Evolutionary conservation across 176 grass and related monocot genomes (phyloP), one percentile per base, ranked within the genome.

Genomic region (Microstegium vimineum): DNA sequence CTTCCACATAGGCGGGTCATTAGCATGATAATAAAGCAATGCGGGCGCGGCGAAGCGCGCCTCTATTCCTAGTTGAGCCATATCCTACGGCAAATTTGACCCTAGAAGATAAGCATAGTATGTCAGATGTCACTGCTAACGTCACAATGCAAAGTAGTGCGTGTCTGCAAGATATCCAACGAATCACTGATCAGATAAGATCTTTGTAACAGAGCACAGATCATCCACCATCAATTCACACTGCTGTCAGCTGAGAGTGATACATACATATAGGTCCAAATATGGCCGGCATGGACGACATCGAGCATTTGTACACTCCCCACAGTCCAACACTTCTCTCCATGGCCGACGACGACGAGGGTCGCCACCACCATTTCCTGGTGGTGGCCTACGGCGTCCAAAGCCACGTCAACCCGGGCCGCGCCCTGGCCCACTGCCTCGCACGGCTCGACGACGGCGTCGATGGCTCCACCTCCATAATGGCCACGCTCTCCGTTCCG

Each of bases 331-430:
- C 16, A 52, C 27, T 32, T 22, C 75, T 78, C 59, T 31, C 7
- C 46, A 85, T 79, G 83, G 83, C 83, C n/a, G 40, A 64, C 5
- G 15, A 34, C 57, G 6, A 32, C 20, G 18, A 10, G 4, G 13
- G 20, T 1, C 33, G 2, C 8, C 26, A 38, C 41, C 36, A 30
- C 69, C 82, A 85, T 34, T 88, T 91, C 77, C 66, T 91, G 17
- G 47, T 91, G 4, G 90, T 82, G 22, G 69, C 74, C 4, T 69
- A 36, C 46, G 73, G 78, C 10, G 16, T 33, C 25, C 90, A 88
- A 34, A 79, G 86, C 57, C 90, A 91, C 40, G 36, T 91, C 57
- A 86, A 88, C 49, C 82, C 90, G 10, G 66, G 60, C 1, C 43
- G 32, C 37, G 66, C 41, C 46, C 86, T 91, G 9, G 82, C 82